Evolutionary conservation across 164 flowering plant species (phyloP).

Genomic region (Vitis riparia): DNA sequence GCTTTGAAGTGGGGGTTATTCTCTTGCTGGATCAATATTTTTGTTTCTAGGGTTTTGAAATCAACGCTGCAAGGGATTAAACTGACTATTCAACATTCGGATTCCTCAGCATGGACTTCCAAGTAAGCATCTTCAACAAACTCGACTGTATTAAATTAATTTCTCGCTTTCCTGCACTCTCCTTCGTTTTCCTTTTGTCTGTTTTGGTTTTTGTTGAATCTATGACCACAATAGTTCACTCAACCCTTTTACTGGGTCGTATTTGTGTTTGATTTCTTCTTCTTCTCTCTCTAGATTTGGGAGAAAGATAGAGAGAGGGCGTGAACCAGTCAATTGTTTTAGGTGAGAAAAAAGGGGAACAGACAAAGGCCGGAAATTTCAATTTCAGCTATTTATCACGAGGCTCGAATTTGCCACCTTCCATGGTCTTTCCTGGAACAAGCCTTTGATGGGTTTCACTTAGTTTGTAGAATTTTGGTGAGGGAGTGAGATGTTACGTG

Average conservation of each 20-base stretch:
- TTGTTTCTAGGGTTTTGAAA: constrained; percentile 1
- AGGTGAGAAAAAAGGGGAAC: constrained; percentile 25
- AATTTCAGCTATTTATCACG: constrained; percentile 16
- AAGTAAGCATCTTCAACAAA: constrained; percentile 23
- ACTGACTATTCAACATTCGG: too few species aligned
- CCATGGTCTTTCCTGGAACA: constrained; percentile 32
- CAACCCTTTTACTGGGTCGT: constrained; percentile 32
- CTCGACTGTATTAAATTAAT: constrained; percentile 4
- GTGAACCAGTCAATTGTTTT: constrained; percentile 39
- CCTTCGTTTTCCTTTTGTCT: not conserved
- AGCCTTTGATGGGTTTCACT: constrained; percentile 31
- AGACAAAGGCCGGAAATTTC: constrained; percentile 8
- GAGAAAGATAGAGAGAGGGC: constrained; percentile 8
- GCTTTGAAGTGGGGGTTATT: too few species aligned
- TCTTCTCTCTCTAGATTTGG: constrained; percentile 3
- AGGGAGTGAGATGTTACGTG: constrained; percentile 40
- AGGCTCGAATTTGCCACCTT: constrained; percentile 7
- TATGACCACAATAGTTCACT: not conserved
- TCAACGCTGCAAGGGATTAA: not conserved
- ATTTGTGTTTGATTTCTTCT: constrained; percentile 37
- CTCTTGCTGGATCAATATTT: too few species aligned
- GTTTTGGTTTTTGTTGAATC: constrained; percentile 5
- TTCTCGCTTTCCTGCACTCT: not conserved
- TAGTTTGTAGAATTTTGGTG: constrained; percentile 14
- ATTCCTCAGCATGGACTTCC: too few species aligned